Percentiles rank a stretch among this genome's conserved stretches.
phyloP scores from a whole-genome alignment of 805 yeast species.

The Candida methanosorbosa region DNA sequence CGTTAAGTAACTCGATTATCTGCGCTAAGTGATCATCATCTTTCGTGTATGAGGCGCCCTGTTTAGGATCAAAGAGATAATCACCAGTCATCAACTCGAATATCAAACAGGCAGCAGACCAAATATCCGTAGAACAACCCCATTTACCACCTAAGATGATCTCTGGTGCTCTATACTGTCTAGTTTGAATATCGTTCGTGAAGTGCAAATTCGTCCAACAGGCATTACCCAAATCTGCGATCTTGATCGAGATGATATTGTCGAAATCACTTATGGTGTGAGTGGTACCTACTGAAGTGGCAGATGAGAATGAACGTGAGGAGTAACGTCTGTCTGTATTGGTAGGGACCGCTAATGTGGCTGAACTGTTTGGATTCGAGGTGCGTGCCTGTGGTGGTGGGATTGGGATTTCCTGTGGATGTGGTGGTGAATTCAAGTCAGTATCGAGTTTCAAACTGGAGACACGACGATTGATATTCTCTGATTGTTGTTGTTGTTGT shows the following conservation, averaged over 20 bases:
- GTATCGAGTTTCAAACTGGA: background rate
- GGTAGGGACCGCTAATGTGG: too few species aligned
- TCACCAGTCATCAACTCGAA: slow-evolving; percentile 58
- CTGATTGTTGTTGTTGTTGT: too few species aligned
- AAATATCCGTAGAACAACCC: slow-evolving; percentile 57
- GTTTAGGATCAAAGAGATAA: slow-evolving; percentile 52
- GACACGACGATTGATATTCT: too few species aligned
- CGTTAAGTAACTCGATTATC: slow-evolving; percentile 41
- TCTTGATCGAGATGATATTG: slow-evolving; percentile 36
- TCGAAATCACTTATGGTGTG: slow-evolving; percentile 17
- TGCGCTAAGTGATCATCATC: slow-evolving; percentile 61
- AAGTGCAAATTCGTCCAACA: slow-evolving; percentile 57
- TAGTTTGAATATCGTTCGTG: slow-evolving; percentile 60
- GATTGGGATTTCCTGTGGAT: background rate
- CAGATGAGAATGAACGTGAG: background rate
- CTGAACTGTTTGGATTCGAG: background rate
- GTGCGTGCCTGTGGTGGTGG: background rate
- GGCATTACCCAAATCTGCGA: slow-evolving; percentile 67
- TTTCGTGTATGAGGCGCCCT: slow-evolving; percentile 35
- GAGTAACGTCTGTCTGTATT: background rate
- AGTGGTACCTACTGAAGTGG: slow-evolving; percentile 9
- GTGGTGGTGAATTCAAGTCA: background rate
- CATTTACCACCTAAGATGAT: slow-evolving; percentile 48
- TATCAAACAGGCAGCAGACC: slow-evolving; percentile 52
- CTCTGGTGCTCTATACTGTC: slow-evolving; percentile 63